Percentiles rank a stretch among this genome's conserved stretches.
phyloP scores from a whole-genome alignment of 371 early-diverging fungal species.

The Encephalitozoon intestinalis region DNA sequence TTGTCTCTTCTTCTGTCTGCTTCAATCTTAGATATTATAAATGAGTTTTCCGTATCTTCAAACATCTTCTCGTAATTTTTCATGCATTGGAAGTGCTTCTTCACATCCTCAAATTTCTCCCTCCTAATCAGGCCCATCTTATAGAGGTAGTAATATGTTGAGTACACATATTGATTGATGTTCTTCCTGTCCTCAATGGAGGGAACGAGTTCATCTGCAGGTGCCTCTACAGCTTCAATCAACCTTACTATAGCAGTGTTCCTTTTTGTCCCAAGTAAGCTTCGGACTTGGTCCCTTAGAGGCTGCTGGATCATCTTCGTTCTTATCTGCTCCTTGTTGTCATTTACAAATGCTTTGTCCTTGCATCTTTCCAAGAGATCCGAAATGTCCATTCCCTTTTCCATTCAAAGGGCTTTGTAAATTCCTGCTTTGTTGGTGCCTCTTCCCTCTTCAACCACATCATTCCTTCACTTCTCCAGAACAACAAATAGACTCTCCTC shows the following conservation, averaged over 20 bases:
- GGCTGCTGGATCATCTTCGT: background rate
- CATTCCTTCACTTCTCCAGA: background rate
- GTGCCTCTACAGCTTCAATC: constrained; percentile 12
- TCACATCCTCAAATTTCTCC: constrained; percentile 1
- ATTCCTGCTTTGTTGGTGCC: background rate
- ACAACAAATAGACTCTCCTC: constrained; percentile 41
- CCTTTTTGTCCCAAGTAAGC: constrained; percentile 3
- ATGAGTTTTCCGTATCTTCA: constrained; percentile 23
- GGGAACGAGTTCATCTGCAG: background rate
- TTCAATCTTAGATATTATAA: constrained; percentile 21
- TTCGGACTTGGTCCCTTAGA: background rate
- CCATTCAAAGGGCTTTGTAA: constrained; percentile 7
- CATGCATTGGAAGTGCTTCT: constrained; percentile 26
- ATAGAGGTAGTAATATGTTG: constrained; percentile 17
- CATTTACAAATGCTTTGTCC: constrained; percentile 13
- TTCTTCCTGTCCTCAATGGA: constrained; percentile 11
- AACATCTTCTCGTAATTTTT: constrained; percentile 36
- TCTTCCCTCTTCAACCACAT: background rate
- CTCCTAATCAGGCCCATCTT: constrained; percentile 1
- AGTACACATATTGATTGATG: constrained; percentile 32
- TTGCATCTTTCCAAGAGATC: constrained; percentile 31
- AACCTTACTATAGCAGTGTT: background rate
- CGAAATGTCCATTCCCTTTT: background rate
- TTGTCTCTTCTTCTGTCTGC: constrained; percentile 21
- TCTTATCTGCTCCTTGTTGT: constrained; percentile 10